A percentile compares a stretch with the other conserved stretches of the same genome.
These are phyloP conservation scores for Plasmodium cynomolgi DNA, from an alignment of 169 alveolate genomes.

Conservation along the genomic window DNA sequence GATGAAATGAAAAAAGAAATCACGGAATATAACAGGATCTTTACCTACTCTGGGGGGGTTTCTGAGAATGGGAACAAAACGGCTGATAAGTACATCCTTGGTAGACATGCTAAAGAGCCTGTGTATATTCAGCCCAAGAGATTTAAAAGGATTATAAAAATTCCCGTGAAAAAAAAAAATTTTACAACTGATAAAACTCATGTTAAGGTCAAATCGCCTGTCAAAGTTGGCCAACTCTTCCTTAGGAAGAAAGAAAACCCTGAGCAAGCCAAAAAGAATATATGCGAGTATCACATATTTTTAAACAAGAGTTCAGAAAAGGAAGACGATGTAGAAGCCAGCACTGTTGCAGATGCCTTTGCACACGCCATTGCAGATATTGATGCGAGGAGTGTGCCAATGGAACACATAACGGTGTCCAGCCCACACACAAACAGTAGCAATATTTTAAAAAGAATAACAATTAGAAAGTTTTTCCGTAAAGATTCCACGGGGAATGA, in stretches of 20 bases:
- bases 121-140: constrained; percentile 11
- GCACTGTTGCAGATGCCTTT: background rate
- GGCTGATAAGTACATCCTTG: background rate
- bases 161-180: constrained; percentile 33
- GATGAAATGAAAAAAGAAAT: constrained; percentile 26
- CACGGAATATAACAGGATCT: constrained; percentile 10
- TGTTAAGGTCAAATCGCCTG: background rate
- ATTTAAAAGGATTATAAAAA: constrained; percentile 32
- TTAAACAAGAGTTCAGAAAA: constrained; percentile 1
- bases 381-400: background rate
- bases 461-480: background rate
- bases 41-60: background rate
- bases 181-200: background rate
- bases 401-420: constrained; percentile 5
- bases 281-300: constrained; percentile 18
- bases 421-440: background rate
- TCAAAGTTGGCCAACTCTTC: background rate
- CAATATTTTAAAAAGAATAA: constrained; percentile 25
- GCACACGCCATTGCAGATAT: background rate
- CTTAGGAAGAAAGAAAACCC: background rate
- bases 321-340: background rate
- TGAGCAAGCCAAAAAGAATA: background rate
- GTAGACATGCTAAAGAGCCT: background rate
- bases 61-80: background rate
- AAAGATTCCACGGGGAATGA: background rate